Conservation (phyloP, 352 stramenopile genomes). For the Phytophthora multivora region DNA sequence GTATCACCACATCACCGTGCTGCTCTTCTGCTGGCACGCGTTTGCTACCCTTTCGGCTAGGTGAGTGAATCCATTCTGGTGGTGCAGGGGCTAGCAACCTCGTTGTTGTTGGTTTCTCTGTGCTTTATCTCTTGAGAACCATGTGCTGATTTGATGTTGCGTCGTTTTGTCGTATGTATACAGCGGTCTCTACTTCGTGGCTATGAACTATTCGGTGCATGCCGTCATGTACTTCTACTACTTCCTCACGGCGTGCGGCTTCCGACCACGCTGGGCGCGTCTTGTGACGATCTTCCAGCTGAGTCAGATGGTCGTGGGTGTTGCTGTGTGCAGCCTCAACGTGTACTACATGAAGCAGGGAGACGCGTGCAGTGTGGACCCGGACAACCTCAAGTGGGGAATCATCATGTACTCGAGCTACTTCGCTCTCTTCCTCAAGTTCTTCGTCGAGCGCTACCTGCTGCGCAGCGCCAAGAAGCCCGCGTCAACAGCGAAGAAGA, state of each 20-base stretch:
- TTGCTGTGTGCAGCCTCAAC: slow-evolving; percentile 71
- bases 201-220: slow-evolving; percentile 99
- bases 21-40: slow-evolving; percentile 98
- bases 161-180: slow-evolving; percentile 4
- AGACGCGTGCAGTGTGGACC: slow-evolving; percentile 74
- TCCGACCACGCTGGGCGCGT: slow-evolving; percentile 73
- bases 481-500: slow-evolving; percentile 42
- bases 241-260: slow-evolving; percentile 88
- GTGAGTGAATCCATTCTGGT: slow-evolving; percentile 40
- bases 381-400: slow-evolving; percentile 87
- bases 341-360: slow-evolving; percentile 83
- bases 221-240: slow-evolving; percentile 98
- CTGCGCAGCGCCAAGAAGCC: slow-evolving; percentile 51
- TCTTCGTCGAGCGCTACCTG: slow-evolving; percentile 91
- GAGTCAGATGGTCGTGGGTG: slow-evolving; percentile 85
- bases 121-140: background rate
- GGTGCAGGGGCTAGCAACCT: slow-evolving; percentile 3
- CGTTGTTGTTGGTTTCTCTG: slow-evolving; percentile 1
- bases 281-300: slow-evolving; percentile 92
- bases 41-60: slow-evolving; percentile 92
- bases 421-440: slow-evolving; percentile 93
- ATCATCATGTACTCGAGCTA: slow-evolving; percentile 96
- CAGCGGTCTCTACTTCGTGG: slow-evolving; percentile 96
- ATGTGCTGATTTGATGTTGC: slow-evolving; percentile 19
- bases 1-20: slow-evolving; percentile 98